Base-by-base conservation (phyloP, 2,329 filamentous ascomycete species). In the Apiospora marii region DNA sequence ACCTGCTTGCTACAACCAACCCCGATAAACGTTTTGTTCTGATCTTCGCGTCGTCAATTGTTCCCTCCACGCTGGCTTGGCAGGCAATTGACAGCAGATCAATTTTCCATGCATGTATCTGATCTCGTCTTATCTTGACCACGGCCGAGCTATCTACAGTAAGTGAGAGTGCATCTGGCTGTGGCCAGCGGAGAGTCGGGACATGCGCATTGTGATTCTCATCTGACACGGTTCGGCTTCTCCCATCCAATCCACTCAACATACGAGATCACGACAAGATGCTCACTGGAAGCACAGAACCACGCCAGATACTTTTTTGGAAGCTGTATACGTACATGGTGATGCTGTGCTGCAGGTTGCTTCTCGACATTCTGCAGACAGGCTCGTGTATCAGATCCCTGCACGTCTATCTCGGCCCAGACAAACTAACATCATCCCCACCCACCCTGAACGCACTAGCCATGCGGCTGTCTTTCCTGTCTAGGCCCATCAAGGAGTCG, bases 1-100 rank as follows among this genome's bases (percentile, higher is more conserved):
- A 27, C 51, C 27, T 27, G 16, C 51, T 64, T 13, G 30, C 3
- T 2, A 37, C 58, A n/a, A 64, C 58, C 58, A 41, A 64, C 58
- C 58, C 58, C 58, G 41, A 64, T 64, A 64, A 64, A 64, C 58
- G 58, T 64, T 64, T 64, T 34, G 58, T 64, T 64, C 19, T 34
- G 53, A 58, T 58, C 30, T 58, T 34, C 27, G 16, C 16, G 30
- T 58, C 53, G 53, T 58, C 53, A 58, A 58, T 58, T 64, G 19
- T 41, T 41, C 30, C 58, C 37, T 64, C 19, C 3, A 30, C 14
- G 53, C 8, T 19, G 30, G 58, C 58, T 64, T 64, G 58, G 30
- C 58, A 64, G 30, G n/a, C 27, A n/a, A 64, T 34, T 41, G 58
- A 64, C 30, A 34, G 53, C 27, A 64, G 58, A 37, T 64, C 58